Evolutionary conservation across 2,329 filamentous ascomycete genomes (phyloP).

Genomic region (Fusarium praegraminearum): DNA sequence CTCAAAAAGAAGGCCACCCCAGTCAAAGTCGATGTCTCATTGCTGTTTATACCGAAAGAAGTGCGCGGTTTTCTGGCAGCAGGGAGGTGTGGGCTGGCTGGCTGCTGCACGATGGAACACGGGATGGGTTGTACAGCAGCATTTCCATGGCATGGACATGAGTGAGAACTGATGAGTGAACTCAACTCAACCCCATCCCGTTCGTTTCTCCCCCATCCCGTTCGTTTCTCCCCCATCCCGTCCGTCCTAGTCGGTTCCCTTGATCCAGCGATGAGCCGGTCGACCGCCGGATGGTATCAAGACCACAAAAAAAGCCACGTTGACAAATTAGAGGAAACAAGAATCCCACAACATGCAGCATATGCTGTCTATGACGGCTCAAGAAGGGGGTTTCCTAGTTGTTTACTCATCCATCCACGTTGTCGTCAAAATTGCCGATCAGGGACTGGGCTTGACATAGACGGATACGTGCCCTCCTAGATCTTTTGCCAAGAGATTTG

Average conservation of each 20-base stretch:
- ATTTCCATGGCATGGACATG: background rate
- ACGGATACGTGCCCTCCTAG: constrained; percentile 23
- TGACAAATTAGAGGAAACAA: constrained; percentile 15
- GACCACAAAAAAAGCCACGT: constrained; percentile 20
- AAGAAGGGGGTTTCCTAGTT: constrained; percentile 19
- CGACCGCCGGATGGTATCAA: constrained; percentile 16
- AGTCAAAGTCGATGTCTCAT: constrained; percentile 22
- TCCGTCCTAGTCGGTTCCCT: constrained; percentile 28
- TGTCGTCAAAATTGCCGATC: constrained; percentile 39
- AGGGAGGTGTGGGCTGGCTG: constrained; percentile 36
- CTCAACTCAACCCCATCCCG: constrained; percentile 9
- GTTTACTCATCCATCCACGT: background rate
- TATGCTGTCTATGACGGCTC: constrained; percentile 24
- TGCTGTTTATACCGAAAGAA: constrained; percentile 11
- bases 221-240: constrained; percentile 16
- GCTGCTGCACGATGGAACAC: constrained; percentile 23
- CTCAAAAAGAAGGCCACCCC: constrained; percentile 18
- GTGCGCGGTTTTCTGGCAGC: constrained; percentile 36
- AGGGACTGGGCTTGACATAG: constrained; percentile 34
- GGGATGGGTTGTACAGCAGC: constrained; percentile 18
- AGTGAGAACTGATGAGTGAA: background rate
- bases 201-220: constrained; percentile 15
- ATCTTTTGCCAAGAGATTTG: constrained; percentile 43
- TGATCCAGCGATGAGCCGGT: constrained; percentile 37
- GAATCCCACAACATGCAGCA: constrained; percentile 29